Base-by-base conservation (phyloP, 108 stramenopile species). In the Phaeodactylum tricornutum region DNA sequence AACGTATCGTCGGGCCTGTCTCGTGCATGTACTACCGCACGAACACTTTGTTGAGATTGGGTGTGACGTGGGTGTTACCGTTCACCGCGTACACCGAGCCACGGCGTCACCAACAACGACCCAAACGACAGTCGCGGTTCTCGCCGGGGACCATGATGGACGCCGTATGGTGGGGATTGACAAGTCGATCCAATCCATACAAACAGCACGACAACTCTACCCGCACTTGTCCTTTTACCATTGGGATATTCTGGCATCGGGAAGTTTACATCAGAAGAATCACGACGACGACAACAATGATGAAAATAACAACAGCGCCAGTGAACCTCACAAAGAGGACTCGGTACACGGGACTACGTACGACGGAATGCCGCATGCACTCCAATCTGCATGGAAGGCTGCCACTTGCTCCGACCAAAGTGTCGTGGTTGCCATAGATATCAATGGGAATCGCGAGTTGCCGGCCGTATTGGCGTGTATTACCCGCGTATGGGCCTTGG, bases 401-500 rank as follows among this genome's bases (percentile, higher is more conserved):
- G 14, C 25, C 5, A 4, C 6, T 4, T 27, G 25, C 22, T 15
- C 15, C 41, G 16, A 15, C 16, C 21, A 15, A 5, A 20, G 19
- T 11, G 19, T 65, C 4, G 74, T 92, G 0, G 64, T 92, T 38
- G 76, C 81, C 9, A 77, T 92, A 42, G 89, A 92, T 49, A 77
- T 92, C 21, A 87, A 87, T 55, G 89, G 89, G 0, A 87, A 81
- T 40, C 52, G 89, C 39, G 79, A 79, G 43, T 56, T 92, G 37
- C 72, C 69, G 2, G 84, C 81, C 12, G 89, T 87, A 0, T 39
- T 74, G 2, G 38, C 68, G n/a, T 92, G 84, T 47, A 50, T 91
- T 39, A 45, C 61, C 43, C 43, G 53, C 29, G 66, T 74, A 15
- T 35, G 81, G 64, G 53, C 74, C 21, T 53, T 52, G 21, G 70